Percentiles rank a stretch among this genome's conserved stretches.
Conservation (phyloP, 441 rosid species). For the Erodium trifolium region DNA sequence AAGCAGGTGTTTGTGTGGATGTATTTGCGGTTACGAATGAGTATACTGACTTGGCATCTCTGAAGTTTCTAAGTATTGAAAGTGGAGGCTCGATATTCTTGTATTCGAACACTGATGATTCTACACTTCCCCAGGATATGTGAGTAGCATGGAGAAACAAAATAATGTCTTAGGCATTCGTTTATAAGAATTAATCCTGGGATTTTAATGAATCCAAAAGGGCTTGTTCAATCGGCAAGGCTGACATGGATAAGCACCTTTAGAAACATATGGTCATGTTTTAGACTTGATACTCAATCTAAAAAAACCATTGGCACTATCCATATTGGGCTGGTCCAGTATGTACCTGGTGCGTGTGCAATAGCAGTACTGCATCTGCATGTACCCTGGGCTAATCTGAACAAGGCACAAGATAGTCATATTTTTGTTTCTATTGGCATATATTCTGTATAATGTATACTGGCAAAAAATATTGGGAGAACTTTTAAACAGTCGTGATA, state of each 20-base stretch:
- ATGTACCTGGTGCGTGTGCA: not conserved
- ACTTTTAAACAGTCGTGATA: not conserved
- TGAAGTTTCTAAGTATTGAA: constrained; percentile 95
- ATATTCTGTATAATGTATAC: not conserved
- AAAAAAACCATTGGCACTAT: not conserved
- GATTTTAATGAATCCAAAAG: not conserved
- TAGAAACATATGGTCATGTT: not conserved
- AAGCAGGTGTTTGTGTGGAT: constrained; percentile 96
- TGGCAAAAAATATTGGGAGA: not conserved
- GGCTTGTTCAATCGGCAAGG: not conserved
- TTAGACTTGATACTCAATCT: not conserved
- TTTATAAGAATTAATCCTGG: constrained; percentile 1
- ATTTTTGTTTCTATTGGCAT: no score
- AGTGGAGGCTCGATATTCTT: constrained; percentile 89
- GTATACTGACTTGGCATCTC: constrained; percentile 94
- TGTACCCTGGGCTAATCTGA: not conserved
- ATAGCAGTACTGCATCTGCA: not conserved
- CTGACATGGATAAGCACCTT: not conserved
- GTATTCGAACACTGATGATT: constrained; percentile 87
- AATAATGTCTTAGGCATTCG: not conserved
- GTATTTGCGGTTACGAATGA: constrained; percentile 93
- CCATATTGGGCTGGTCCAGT: not conserved
- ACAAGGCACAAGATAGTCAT: not conserved
- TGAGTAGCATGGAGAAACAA: constrained; percentile 33
- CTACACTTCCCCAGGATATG: constrained; percentile 99